Evolutionary conservation across 495 filamentous ascomycete species (phyloP), one percentile per base, ranked within the genome.

Genomic region (Trichodelitschia bisporula): DNA sequence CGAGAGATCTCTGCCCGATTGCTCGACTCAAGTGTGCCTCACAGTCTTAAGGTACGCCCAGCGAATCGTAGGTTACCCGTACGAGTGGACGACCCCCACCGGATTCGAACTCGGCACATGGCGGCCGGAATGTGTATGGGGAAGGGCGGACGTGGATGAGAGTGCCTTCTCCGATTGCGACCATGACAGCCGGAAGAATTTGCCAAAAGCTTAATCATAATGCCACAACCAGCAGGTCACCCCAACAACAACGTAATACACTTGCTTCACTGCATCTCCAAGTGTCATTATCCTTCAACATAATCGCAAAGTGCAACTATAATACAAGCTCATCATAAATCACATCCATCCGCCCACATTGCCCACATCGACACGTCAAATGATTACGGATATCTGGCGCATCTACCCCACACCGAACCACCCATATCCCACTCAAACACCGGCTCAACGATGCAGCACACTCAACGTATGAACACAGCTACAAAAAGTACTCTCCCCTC

Each of bases 401-500:
- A 24, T 24, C 6, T 6, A n/a, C 6, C 21, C 6, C n/a, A 6
- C 6, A 6, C n/a, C 6, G 21, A 24, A 24, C 6, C 21, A 24
- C 21, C n/a, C 21, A 6, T 24, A 6, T 6, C n/a, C 21, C 21
- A 24, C 6, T 6, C 21, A n/a, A 24, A 6, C 6, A n/a, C 21
- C 6, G 21, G 21, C 6, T 24, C 6, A n/a, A n/a, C 6, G 21
- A n/a, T n/a, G n/a, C 21, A 24, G n/a, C 6, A 24, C n/a, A n/a
- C n/a, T n/a, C n/a, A n/a, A n/a, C n/a, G n/a, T n/a, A n/a, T n/a
- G n/a, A n/a, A n/a, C n/a, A n/a, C n/a, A 24, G 33, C 69, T 62
- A 97, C 55, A 97, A 55, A 53, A 97, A 97, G 58, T 97, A 97
- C 52, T 97, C 86, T 35, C 72, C 74, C 18, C 79, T 66, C 9